Base-by-base conservation (phyloP, 2,329 filamentous ascomycete species). In the Neophaeococcomyces aloes region DNA sequence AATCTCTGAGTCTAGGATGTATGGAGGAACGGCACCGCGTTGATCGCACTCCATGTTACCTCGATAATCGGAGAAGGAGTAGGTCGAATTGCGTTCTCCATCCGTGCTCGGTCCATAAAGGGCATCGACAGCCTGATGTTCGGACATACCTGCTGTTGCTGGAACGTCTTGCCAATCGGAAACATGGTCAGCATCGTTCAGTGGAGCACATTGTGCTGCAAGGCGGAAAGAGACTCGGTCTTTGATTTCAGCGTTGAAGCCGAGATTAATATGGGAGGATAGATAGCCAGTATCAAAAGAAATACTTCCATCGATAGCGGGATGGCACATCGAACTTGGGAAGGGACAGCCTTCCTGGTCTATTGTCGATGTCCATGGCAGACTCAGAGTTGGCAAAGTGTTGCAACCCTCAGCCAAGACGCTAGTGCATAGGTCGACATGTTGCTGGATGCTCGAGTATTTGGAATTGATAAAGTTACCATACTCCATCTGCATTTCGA, bases 221-320 rank as follows among this genome's bases (percentile, higher is more conserved):
- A 42, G 35, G 7, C 46, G 46, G 29, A 35, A 42, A 7, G 32
- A 30, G 2, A 48, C 23, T 10, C 46, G 43, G 30, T 42, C 38
- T 6, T 33, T 7, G 2, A 19, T 19, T 3, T 30, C 32, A 7
- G 46, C 31, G 25, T 48, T 48, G 39, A 42, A 42, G 3, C 46
- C 46, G 11, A 48, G 38, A 32, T 48, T 34, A 15, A 15, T 3
- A 17, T 38, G 29, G n/a, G 46, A 48, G 3, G 38, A 45, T 15
- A 47, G 42, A 29, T n/a, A 37, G 11, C 45, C 45, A 17, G 45
- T 47, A 17, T 47, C 45, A 21, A 47, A 39, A n/a, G 35, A 31
- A 14, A 44, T 42, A 7, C 32, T 32, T 29, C 37, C 40, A 14
- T 47, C n/a, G 27, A 44, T 31, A 14, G 30, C 39, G 13, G 39